These are phyloP conservation scores for Cymbopogon flexuosus DNA, from an alignment of 202 grass and related monocot species.

Conservation along the genomic window DNA sequence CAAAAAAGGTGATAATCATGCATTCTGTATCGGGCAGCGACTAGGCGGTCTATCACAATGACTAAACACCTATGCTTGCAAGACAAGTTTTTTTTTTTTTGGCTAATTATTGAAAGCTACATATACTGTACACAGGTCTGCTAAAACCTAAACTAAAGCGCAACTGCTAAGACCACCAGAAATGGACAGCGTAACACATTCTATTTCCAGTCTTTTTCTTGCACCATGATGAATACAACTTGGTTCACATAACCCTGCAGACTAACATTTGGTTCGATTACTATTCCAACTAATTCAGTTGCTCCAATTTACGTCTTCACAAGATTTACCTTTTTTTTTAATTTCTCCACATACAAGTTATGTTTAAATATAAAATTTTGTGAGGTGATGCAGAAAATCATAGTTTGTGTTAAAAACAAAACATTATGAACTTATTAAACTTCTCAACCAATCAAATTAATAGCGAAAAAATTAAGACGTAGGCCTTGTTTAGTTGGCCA, in stretches of 20 bases:
- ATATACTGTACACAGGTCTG: neutral
- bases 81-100: too few relatives aligned
- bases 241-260: neutral
- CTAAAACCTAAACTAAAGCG: neutral
- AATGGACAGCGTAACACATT: neutral
- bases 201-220: neutral
- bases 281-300: neutral
- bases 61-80: neutral
- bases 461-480: neutral
- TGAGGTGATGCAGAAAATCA: too few relatives aligned
- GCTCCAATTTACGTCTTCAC: neutral
- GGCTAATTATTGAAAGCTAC: neutral
- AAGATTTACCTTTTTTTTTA: neutral
- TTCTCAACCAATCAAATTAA: neutral
- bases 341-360: neutral
- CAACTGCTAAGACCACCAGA: neutral
- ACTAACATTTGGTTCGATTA: neutral
- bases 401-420: too few relatives aligned
- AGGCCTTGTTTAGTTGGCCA: too few relatives aligned
- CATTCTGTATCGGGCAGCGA: neutral
- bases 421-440: too few relatives aligned
- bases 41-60: neutral
- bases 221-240: too few relatives aligned
- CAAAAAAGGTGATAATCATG: neutral
- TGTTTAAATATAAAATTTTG: too few relatives aligned